Base-by-base conservation (phyloP, 2,329 filamentous ascomycete species). In the Venturiaceae sp. region DNA sequence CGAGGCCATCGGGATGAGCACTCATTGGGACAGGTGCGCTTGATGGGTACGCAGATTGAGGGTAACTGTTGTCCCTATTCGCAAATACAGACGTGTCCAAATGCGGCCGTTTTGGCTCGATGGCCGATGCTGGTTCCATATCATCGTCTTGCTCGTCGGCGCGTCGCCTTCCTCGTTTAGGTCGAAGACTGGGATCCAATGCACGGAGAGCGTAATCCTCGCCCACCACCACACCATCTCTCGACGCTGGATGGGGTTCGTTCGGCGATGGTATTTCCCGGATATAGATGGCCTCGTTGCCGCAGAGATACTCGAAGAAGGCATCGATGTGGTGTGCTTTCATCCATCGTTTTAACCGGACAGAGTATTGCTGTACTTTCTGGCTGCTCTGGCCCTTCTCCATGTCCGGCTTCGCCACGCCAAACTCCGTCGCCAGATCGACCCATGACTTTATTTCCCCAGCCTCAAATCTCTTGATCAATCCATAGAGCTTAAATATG, bases 321-420 rank as follows among this genome's bases (percentile, higher is more conserved):
- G 90, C 88, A 76, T 95, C 90, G 56, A 96, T 84, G 69, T 96
- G 92, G 87, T 95, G 92, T 5, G 91, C 92, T 69, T 90, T 90
- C 89, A 96, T 94, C 92, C 92, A 96, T 68, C 92, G 86, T 83
- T 96, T 96, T 59, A 96, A 75, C 60, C 92, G 83, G 52, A 96
- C 92, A 46, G 90, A 90, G 76, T 96, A 96, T 70, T 96, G 92
- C 70, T 95, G 90, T 60, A 96, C 87, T 71, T 96, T 96, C 69
- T 96, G 92, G 1, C 88, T 85, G 69, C 90, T 95, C 74, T 95
- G 88, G 28, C 90, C 88, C 70, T 92, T 94, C 60, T 87, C 84
- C 26, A 84, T 78, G 60, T 90, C 87, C 2, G 91, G 90, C 3
- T 87, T 87, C 66, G 95, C 89, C 16, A 96, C 92, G 9, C 92